These are phyloP conservation scores for Xerocomellus intermedius DNA, from an alignment of 768 basidiomycete species.

Conservation along the genomic window DNA sequence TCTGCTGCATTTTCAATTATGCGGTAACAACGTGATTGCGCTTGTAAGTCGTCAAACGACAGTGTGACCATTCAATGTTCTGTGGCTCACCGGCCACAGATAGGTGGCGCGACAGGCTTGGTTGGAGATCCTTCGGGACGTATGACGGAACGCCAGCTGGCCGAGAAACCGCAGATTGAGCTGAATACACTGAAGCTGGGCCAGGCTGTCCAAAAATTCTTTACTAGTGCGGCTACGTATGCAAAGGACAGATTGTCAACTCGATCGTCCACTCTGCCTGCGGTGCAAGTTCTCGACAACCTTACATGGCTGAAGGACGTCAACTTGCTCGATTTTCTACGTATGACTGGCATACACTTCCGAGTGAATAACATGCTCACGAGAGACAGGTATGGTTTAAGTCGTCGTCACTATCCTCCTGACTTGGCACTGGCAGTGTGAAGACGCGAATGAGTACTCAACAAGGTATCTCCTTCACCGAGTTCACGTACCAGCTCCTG, in stretches of 20 bases:
- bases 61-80: background rate
- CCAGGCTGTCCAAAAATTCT: conserved; percentile 68
- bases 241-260: conserved; percentile 39
- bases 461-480: conserved; percentile 95
- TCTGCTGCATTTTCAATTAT: conserved; percentile 81
- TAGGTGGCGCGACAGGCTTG: conserved; percentile 95
- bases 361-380: conserved; percentile 88
- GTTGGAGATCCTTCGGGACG: conserved; percentile 97
- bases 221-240: conserved; percentile 61
- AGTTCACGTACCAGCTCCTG: conserved; percentile 95
- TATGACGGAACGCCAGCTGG: conserved; percentile 70
- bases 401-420: background rate
- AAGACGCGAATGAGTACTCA: conserved; percentile 74
- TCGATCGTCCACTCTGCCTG: conserved; percentile 6
- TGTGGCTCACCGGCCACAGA: conserved; percentile 45
- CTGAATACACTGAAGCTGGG: conserved; percentile 66
- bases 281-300: conserved; percentile 57
- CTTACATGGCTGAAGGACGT: conserved; percentile 77
- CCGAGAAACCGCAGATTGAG: conserved; percentile 57
- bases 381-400: conserved; percentile 70
- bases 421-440: conserved; percentile 51
- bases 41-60: conserved; percentile 54
- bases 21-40: conserved; percentile 81
- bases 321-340: conserved; percentile 80
- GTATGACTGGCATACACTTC: conserved; percentile 73